Percentiles rank a stretch among this genome's conserved stretches.
phyloP scores from a whole-genome alignment of 2,329 filamentous ascomycete genomes.

The Geoglossum cookeanum region DNA sequence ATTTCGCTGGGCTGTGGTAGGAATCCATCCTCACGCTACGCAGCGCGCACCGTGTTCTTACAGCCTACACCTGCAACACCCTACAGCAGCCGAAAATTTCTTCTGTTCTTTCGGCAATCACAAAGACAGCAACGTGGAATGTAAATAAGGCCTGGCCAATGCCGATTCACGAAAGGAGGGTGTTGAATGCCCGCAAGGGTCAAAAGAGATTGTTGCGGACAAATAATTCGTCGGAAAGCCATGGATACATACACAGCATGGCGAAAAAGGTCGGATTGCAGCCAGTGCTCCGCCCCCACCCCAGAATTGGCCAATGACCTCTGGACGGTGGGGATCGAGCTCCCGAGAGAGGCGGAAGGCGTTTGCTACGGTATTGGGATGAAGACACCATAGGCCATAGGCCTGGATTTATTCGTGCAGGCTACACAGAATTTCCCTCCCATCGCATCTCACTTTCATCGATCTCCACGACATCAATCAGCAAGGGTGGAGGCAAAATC shows the following conservation, averaged over 20 bases:
- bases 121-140: background rate
- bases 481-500: background rate
- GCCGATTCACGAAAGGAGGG: background rate
- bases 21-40: too few relatives aligned
- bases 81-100: too few relatives aligned
- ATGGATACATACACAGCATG: background rate
- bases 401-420: background rate
- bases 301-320: background rate
- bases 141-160: background rate
- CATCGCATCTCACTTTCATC: conserved; percentile 1
- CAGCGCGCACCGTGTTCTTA: too few relatives aligned
- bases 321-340: background rate
- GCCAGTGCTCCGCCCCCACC: background rate
- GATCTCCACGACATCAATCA: background rate
- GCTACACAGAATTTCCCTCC: background rate
- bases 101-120: background rate
- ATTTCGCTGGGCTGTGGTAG: too few relatives aligned
- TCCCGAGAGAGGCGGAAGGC: background rate
- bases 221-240: background rate
- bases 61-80: too few relatives aligned
- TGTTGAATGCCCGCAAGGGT: background rate
- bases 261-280: background rate
- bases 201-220: background rate
- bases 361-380: background rate
- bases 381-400: background rate